phyloP scores from a whole-genome alignment of 768 basidiomycete genomes.

The Boletus pseudo-olivaceus region DNA sequence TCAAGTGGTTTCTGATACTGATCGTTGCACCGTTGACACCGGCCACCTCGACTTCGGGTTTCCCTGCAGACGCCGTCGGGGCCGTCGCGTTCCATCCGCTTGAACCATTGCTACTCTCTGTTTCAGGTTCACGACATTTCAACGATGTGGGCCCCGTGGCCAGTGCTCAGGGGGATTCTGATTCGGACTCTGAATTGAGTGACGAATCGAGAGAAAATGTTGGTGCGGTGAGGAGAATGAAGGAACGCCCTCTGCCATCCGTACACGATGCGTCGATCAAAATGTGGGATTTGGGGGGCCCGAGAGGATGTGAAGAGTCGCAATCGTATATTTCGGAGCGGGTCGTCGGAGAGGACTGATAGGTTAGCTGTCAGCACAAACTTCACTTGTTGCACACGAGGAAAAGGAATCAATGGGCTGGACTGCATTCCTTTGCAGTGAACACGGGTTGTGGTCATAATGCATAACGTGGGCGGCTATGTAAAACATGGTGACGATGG shows the following conservation, averaged over 20 bases:
- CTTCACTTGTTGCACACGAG: not conserved
- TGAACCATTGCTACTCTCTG: constrained; percentile 54
- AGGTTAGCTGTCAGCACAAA: not conserved
- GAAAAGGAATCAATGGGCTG: not conserved
- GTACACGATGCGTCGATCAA: constrained; percentile 29
- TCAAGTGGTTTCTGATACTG: not conserved
- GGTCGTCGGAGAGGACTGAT: no score
- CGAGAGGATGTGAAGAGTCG: not conserved
- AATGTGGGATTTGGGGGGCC: constrained; percentile 18
- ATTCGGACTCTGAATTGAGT: constrained; percentile 17
- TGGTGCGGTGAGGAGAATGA: constrained; percentile 6
- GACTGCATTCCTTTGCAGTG: not conserved
- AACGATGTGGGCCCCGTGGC: constrained; percentile 6
- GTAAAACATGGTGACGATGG: constrained; percentile 11
- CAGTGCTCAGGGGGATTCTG: constrained; percentile 2
- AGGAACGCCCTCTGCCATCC: constrained; percentile 12
- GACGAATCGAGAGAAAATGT: constrained; percentile 1
- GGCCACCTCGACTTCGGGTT: not conserved
- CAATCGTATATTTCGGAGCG: not conserved
- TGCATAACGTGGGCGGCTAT: no score
- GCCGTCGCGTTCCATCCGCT: constrained; percentile 73
- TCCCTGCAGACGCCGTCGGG: constrained; percentile 63
- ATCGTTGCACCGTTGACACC: not conserved
- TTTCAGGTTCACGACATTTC: constrained; percentile 80
- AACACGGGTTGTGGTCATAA: constrained; percentile 14